phyloP scores from a whole-genome alignment of 2,329 filamentous ascomycete genomes.

The Alternaria metachromatica region DNA sequence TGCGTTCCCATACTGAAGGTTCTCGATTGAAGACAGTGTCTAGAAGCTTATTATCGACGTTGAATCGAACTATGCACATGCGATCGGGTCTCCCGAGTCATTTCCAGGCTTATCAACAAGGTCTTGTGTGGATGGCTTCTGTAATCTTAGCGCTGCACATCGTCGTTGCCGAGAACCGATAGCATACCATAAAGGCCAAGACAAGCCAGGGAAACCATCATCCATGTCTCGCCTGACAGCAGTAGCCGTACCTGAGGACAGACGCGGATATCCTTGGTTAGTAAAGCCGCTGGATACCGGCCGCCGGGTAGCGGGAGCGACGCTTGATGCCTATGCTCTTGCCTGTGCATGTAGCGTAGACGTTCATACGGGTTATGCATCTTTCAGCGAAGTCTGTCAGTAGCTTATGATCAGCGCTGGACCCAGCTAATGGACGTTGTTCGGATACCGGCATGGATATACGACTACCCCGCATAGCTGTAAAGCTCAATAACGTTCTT shows the following conservation, averaged over 20 bases:
- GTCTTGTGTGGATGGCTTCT: neutral
- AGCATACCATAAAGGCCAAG: neutral
- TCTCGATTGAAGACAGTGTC: neutral
- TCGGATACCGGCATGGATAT: neutral
- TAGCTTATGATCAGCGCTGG: neutral
- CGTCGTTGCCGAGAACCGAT: neutral
- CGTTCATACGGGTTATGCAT: neutral
- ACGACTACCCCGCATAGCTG: neutral
- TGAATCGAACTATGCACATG: neutral
- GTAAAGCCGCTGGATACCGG: neutral
- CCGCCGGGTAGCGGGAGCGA: neutral
- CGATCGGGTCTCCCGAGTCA: neutral
- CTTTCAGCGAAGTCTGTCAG: neutral
- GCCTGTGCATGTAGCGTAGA: neutral
- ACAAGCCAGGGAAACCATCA: neutral
- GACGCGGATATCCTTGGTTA: conserved; percentile 7
- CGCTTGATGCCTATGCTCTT: neutral
- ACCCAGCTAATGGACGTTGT: neutral
- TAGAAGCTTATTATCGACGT: neutral
- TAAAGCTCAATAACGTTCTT: neutral
- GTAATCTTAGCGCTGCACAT: neutral
- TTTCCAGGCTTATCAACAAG: neutral
- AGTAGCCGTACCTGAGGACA: neutral
- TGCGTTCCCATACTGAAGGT: neutral
- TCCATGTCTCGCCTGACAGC: neutral